Percentiles rank a stretch among this genome's conserved stretches.
Evolutionary conservation across 257 asterid genomes (phyloP).

Genomic region (Jacaranda copaia): DNA sequence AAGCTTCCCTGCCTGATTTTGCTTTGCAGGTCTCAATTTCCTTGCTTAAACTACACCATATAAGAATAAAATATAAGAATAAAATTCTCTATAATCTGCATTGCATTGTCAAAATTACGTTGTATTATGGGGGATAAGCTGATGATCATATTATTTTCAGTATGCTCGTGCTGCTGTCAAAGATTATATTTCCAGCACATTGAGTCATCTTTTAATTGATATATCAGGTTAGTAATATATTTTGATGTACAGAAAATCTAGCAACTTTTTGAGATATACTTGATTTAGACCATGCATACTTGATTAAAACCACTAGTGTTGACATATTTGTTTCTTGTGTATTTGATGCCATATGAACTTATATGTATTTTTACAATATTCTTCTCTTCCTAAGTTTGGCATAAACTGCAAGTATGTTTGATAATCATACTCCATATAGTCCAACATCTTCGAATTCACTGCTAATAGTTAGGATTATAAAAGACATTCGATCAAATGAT

Average conservation of each 20-base stretch:
- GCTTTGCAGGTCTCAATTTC: constrained; percentile 66
- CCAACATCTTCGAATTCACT: background rate
- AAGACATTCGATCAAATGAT: constrained; percentile 7
- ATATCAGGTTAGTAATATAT: constrained; percentile 75
- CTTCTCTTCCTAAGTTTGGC: constrained; percentile 1
- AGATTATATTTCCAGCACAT: constrained; percentile 67
- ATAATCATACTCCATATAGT: constrained; percentile 18
- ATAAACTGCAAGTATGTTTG: background rate
- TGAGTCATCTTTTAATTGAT: constrained; percentile 63
- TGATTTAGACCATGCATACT: background rate
- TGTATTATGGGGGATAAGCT: constrained; percentile 23
- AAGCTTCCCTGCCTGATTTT: constrained; percentile 72
- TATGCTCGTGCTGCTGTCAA: constrained; percentile 75
- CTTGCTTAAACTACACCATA: constrained; percentile 21
- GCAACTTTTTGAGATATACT: constrained; percentile 7
- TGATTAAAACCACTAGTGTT: background rate
- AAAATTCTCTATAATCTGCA: constrained; percentile 27
- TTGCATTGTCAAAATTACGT: constrained; percentile 14
- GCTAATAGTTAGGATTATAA: constrained; percentile 5
- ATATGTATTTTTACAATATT: background rate
- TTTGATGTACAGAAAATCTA: constrained; percentile 11
- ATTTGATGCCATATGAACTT: constrained; percentile 25
- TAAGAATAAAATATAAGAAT: constrained; percentile 26
- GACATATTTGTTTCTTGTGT: constrained; percentile 2
- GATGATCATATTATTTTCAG: constrained; percentile 51